Base-by-base conservation (phyloP, 2,329 filamentous ascomycete species). In the Westerdykella ornata region DNA sequence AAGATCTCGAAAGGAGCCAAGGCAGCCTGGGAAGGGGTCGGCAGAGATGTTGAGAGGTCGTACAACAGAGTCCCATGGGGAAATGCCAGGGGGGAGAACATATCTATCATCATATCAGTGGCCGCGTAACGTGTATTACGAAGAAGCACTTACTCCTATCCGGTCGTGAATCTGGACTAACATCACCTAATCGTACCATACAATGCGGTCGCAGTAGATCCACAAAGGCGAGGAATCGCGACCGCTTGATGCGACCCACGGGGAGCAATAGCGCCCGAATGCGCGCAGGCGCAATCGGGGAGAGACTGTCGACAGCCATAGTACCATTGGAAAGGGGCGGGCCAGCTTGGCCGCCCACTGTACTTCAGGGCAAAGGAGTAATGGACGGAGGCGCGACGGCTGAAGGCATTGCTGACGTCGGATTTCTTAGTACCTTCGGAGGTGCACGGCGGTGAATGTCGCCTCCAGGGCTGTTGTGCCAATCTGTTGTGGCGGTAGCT, bases 21-120 rank as follows among this genome's bases (percentile, higher is more conserved):
- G 15, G 86, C 77, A 33, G 87, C 72, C 60, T 94, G 87, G 22
- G 86, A 87, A 22, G 81, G 76, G n/a, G 85, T 81, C 17, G 88
- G 84, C 41, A 84, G 73, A 57, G 88, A 83, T 46, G 85, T 88
- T 43, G 85, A 82, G 47, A 96, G 77, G 63, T 95, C 85, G 74
- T 92, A 96, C 56, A 96, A 76, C 46, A 97, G 84, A 57, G 82
- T 81, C 46, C 90, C 90, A 53, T 82, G 78, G 9, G 88, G 88
- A 65, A 92, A 95, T 12, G 85, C 86, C 57, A 92, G 72, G 31
- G 90, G 90, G 44, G 88, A 94, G 68, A 97, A 96, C 82, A 92
- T 89, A 67, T 88, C 88, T 95, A 64, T 39, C 46, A 49, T 51
- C 48, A 54, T 49, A 57, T 66, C 51, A 65, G 62, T 48, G 50